Conservation (phyloP, 2,329 filamentous ascomycete genomes). For the Trichoderma aggressivum region DNA sequence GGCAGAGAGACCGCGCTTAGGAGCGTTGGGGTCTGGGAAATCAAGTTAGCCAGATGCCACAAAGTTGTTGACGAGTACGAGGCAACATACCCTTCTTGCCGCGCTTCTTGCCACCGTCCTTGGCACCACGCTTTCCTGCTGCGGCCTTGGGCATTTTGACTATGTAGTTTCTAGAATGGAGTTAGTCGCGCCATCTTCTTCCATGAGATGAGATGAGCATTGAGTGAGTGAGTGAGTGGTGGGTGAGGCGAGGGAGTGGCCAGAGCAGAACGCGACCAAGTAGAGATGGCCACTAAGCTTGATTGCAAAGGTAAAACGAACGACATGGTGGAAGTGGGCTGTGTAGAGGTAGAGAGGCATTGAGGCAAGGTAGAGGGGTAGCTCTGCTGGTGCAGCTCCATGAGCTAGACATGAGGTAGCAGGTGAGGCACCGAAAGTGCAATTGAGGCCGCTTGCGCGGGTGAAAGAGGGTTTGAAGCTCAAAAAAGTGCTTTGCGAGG, state of each 20-base stretch:
- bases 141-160: constrained; percentile 59
- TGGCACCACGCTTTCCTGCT: constrained; percentile 48
- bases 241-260: background rate
- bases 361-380: constrained; percentile 24
- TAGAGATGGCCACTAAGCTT: background rate
- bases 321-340: background rate
- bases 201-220: constrained; percentile 18
- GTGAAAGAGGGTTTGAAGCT: constrained; percentile 37
- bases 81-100: constrained; percentile 58
- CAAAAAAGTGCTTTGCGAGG: constrained; percentile 26
- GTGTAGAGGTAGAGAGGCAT: background rate
- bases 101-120: constrained; percentile 54
- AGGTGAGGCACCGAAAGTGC: constrained; percentile 28
- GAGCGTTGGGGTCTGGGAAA: constrained; percentile 81
- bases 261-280: background rate
- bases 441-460: constrained; percentile 33
- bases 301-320: background rate
- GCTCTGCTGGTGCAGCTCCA: constrained; percentile 18
- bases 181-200: background rate
- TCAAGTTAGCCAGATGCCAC: constrained; percentile 15
- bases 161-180: constrained; percentile 25
- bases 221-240: background rate
- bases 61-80: background rate
- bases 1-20: constrained; percentile 97
- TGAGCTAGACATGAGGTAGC: constrained; percentile 14